Evolutionary conservation across 176 grass and related monocot genomes (phyloP).

Genomic region (Ensete ventricosum): DNA sequence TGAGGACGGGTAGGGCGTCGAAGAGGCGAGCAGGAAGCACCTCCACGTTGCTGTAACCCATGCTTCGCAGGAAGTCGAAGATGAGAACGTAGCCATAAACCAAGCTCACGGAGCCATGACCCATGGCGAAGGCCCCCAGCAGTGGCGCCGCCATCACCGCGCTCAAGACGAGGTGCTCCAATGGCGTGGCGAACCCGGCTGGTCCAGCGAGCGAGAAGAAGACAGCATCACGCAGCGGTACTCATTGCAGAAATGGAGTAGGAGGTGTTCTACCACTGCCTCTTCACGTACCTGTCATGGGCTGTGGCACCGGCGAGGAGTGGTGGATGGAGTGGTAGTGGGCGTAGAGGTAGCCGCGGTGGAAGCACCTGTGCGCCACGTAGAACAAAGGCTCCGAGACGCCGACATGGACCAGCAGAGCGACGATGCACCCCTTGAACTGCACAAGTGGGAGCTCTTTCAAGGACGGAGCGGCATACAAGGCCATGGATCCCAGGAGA

Average conservation of each 20-base stretch:
- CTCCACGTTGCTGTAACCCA: conserved; percentile 97
- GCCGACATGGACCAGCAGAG: conserved; percentile 44
- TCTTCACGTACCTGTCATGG: conserved; percentile 44
- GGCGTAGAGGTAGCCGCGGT: conserved; percentile 44
- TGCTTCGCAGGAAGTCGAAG: conserved; percentile 68
- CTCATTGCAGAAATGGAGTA: not conserved
- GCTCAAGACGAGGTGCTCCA: conserved; percentile 63
- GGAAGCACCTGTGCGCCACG: conserved; percentile 51
- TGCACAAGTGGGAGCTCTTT: conserved; percentile 19
- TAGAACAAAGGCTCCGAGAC: conserved; percentile 71
- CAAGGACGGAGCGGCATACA: conserved; percentile 21
- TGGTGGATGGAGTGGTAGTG: conserved; percentile 58
- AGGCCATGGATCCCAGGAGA: conserved; percentile 39
- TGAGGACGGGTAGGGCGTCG: conserved; percentile 33
- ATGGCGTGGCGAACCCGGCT: conserved; percentile 69
- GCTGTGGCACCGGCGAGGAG: conserved; percentile 47
- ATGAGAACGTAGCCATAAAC: conserved; percentile 49
- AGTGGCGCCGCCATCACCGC: conserved; percentile 52
- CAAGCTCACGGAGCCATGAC: conserved; percentile 52
- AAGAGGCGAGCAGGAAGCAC: conserved; percentile 48
- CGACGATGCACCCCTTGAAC: conserved; percentile 35
- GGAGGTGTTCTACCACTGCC: not conserved
- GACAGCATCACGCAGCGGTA: too few species aligned
- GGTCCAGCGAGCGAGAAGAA: not conserved
- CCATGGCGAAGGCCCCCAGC: conserved; percentile 43